Evolutionary conservation across 2,329 filamentous ascomycete genomes (phyloP), one percentile per base, ranked within the genome.

Genomic region (Cladosporium sp.): DNA sequence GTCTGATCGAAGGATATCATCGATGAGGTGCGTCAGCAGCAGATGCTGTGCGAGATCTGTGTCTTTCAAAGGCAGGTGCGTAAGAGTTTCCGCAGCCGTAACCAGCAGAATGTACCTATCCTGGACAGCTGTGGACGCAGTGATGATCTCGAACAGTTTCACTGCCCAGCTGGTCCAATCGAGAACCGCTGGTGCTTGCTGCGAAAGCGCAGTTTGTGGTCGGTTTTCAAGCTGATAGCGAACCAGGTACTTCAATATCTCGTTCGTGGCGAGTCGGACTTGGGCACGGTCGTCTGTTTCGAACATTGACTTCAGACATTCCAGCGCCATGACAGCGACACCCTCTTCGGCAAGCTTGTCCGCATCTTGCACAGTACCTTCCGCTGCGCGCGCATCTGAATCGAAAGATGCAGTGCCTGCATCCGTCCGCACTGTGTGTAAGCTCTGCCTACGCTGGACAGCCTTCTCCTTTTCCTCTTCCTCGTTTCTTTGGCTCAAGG

Each of bases 91-190:
- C 80, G 96, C 88, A 2, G 90, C 85, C 0, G 91, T 90, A 55
- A 97, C 86, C 56, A 97, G 83, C 65, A 98, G 95, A 46, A 94
- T 88, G 79, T 96, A 98, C 63, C 95, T 90, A 74, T 97, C 92
- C 76, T 98, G 94, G 1, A 98, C 93, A 0, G 95, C 93, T 0
- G 93, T 90, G 93, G 93, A 98, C 66, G 88, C 87, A 18, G 92
- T 89, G 62, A 94, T 85, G 68, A 93, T 85, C 72, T 90, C 87
- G 76, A 96, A 92, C 60, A 98, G 83, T 65, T 88, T 89, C 29
- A 92, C 90, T 1, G 92, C 89, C 94, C 94, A 98, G 53, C 82
- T 80, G 71, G 58, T 56, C 64, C 64, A 65, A 18, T 65, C 64
- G 14, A 29, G 21, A 26, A 65, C 64, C 23, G 85, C 84, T 52